Percentiles rank a stretch among this genome's conserved stretches.
Conservation (phyloP, 169 alveolate species). For the Sarcocystis neurona region DNA sequence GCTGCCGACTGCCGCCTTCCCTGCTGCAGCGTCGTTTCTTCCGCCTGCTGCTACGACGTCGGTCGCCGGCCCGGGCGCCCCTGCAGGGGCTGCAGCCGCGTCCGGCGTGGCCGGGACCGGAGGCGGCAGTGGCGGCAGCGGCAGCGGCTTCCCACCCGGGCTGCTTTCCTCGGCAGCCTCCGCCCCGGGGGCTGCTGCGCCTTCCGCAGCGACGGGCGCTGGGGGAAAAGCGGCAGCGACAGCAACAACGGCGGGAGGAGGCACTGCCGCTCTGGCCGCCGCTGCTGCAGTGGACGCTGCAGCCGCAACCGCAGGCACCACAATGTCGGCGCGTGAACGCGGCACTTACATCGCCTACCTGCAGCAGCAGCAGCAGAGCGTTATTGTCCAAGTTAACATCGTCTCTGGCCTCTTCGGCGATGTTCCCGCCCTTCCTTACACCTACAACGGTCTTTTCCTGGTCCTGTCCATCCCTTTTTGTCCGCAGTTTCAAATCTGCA, state of each 20-base stretch:
- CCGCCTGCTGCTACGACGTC: slow-evolving; percentile 58
- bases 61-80: too few species aligned
- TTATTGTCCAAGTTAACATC: slow-evolving; percentile 76
- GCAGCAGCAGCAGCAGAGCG: slow-evolving; percentile 45
- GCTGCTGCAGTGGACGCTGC: too few species aligned
- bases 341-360: too few species aligned
- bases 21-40: slow-evolving; percentile 62
- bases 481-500: slow-evolving; percentile 79
- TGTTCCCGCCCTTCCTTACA: slow-evolving; percentile 78
- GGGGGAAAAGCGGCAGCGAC: too few species aligned
- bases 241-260: not conserved
- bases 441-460: slow-evolving; percentile 79
- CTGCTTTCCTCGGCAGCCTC: too few species aligned
- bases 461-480: slow-evolving; percentile 76
- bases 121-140: not conserved
- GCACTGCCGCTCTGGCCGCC: not conserved
- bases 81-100: slow-evolving; percentile 53
- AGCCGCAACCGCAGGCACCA: too few species aligned
- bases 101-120: not conserved
- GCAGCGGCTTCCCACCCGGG: too few species aligned
- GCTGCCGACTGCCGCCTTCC: slow-evolving; percentile 45
- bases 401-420: slow-evolving; percentile 80
- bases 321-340: too few species aligned
- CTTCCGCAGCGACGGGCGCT: not conserved
- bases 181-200: too few species aligned